phyloP scores from a whole-genome alignment of 176 grass and related monocot genomes.

The Alopecurus myosuroides region DNA sequence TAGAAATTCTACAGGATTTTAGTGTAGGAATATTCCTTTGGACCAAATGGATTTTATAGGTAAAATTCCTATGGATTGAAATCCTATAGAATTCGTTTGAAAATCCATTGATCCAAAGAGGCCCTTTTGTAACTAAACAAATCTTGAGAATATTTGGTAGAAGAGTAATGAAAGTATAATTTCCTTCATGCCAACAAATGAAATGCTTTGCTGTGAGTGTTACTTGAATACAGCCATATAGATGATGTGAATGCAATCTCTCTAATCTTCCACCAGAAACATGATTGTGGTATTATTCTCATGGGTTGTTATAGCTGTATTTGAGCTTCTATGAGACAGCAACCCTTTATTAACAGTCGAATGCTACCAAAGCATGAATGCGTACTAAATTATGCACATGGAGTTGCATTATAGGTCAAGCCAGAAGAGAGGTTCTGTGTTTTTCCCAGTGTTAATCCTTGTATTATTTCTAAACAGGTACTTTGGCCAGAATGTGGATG shows the following conservation, averaged over 20 bases:
- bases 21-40: no score
- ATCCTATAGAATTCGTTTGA: no score
- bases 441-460: not conserved
- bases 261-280: not conserved
- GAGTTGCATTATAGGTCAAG: not conserved
- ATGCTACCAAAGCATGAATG: not conserved
- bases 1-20: no score
- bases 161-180: not conserved
- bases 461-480: slow-evolving; percentile 42
- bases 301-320: not conserved
- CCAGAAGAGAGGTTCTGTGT: not conserved
- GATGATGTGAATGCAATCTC: not conserved
- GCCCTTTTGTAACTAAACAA: not conserved
- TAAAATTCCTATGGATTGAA: no score
- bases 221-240: not conserved
- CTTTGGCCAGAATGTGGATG: slow-evolving; percentile 91
- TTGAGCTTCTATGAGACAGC: not conserved
- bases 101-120: no score
- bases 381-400: not conserved
- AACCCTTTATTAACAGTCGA: not conserved
- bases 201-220: not conserved
- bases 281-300: not conserved
- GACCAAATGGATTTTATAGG: no score
- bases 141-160: not conserved
- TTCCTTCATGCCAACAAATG: not conserved